Base-by-base conservation (phyloP, 257 asterid species). In the Salvia rosmarinus region DNA sequence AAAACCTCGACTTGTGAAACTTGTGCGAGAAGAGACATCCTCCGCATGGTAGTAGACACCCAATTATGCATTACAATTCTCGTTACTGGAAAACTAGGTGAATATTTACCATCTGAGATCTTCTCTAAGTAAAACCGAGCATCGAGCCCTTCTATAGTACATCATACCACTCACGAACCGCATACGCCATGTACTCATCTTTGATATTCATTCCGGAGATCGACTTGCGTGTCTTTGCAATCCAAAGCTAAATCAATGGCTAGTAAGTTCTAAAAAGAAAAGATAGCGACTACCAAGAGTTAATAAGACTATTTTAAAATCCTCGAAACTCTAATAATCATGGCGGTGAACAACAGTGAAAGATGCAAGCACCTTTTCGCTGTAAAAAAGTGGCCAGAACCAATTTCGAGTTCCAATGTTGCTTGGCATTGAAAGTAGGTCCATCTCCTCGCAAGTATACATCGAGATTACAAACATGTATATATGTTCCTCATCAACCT, bases 331-430 rank as follows among this genome's bases (percentile, higher is more conserved):
- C 47, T 23, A 64, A 39, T 56, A 37, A 72, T 20, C 67, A 55
- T 59, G 75, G 65, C 44, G 44, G 62, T 72, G 13, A 57, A 64
- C 20, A 39, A n/a, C n/a, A 59, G 62, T 77, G 50, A 23, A 70
- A 60, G 59, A 59, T 54, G 78, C 72, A 71, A 12, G 57, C 72
- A 94, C 99, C 98, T 91, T 95, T 89, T 54, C 99, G 88, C 55
- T 91, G 89, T 77, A 95, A 96, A 95, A 95, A 71, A 95, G 92
- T 23, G 99, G 99, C 99, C 99, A 95, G 99, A 39, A 95, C 99
- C 78, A 95, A 85, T 79, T 73, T 78, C 74, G 78, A 82, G 92
- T 95, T 80, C 99, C 99, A 50, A 73, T 78, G 81, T 95, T 95
- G 87, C 98, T 89, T 17, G 99, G 99, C 99, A 95, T 91, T 23